A percentile compares a stretch with the other conserved stretches of the same genome.
Conservation (phyloP, 2,329 filamentous ascomycete genomes). For the Talaromyces amestolkiae region DNA sequence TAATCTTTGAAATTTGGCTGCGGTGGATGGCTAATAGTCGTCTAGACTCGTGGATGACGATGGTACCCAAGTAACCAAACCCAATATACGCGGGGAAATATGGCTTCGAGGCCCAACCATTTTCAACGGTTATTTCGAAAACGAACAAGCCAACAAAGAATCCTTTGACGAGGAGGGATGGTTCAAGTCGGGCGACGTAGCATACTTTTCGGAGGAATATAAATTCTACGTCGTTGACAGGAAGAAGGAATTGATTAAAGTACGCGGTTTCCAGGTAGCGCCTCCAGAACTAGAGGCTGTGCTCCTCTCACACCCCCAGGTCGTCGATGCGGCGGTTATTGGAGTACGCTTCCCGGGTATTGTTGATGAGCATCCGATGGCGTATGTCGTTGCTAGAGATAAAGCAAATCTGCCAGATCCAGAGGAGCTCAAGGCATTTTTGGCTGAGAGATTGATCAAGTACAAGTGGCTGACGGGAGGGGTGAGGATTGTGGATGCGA, state of each 20-base stretch:
- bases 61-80: slow-evolving; percentile 49
- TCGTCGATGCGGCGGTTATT: slow-evolving; percentile 2
- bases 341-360: slow-evolving; percentile 24
- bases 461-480: slow-evolving; percentile 54
- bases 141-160: slow-evolving; percentile 47
- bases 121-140: slow-evolving; percentile 54
- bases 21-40: neutral
- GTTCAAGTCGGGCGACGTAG: neutral
- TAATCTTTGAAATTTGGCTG: neutral
- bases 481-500: slow-evolving; percentile 55
- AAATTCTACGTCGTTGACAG: neutral
- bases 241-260: neutral
- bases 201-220: neutral
- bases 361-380: slow-evolving; percentile 44
- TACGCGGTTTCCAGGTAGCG: neutral
- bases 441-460: slow-evolving; percentile 46
- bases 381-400: slow-evolving; percentile 43
- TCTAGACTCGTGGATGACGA: neutral
- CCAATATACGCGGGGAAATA: slow-evolving; percentile 51
- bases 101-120: slow-evolving; percentile 55
- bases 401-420: slow-evolving; percentile 34
- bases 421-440: slow-evolving; percentile 39
- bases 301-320: neutral
- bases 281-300: neutral
- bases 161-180: slow-evolving; percentile 42